Conservation (phyloP, 2,329 filamentous ascomycete species). For the Nemania sp. region DNA sequence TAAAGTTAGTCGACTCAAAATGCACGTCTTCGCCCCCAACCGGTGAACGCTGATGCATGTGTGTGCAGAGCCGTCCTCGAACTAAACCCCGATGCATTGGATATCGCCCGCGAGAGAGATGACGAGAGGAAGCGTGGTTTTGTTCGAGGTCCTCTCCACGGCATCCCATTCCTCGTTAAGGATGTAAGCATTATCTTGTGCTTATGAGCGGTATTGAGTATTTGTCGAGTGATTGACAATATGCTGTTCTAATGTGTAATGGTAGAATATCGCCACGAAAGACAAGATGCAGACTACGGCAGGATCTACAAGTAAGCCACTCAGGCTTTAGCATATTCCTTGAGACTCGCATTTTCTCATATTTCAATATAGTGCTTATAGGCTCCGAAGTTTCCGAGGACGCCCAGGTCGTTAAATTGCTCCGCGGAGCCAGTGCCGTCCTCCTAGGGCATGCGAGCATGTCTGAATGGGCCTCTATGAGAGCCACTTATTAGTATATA, state of each 20-base stretch:
- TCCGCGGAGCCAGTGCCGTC: conserved; percentile 67
- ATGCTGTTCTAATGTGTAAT: conserved; percentile 3
- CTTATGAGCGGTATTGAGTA: neutral
- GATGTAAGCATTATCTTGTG: conserved; percentile 55
- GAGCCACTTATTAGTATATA: conserved; percentile 68
- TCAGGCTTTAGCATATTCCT: neutral
- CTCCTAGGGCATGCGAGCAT: conserved; percentile 78
- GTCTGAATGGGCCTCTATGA: conserved; percentile 81
- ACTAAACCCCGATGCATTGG: conserved; percentile 74
- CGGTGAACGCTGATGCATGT: neutral
- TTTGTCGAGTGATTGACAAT: no score
- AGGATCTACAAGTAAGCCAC: conserved; percentile 55
- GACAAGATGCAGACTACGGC: conserved; percentile 81
- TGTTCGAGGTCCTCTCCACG: conserved; percentile 75
- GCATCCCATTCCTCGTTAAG: conserved; percentile 81
- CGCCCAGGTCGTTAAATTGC: conserved; percentile 69
- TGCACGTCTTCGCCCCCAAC: neutral
- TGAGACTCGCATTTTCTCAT: neutral
- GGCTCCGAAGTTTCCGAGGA: conserved; percentile 76
- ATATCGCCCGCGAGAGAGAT: conserved; percentile 72
- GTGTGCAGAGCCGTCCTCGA: conserved; percentile 67
- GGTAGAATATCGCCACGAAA: conserved; percentile 71
- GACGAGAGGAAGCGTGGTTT: conserved; percentile 67
- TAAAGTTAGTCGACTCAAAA: conserved; percentile 20
- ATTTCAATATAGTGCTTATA: conserved; percentile 68